Percentiles rank a stretch among this genome's conserved stretches.
phyloP scores from a whole-genome alignment of 345 rosid genomes.

The Jatropha curcas region DNA sequence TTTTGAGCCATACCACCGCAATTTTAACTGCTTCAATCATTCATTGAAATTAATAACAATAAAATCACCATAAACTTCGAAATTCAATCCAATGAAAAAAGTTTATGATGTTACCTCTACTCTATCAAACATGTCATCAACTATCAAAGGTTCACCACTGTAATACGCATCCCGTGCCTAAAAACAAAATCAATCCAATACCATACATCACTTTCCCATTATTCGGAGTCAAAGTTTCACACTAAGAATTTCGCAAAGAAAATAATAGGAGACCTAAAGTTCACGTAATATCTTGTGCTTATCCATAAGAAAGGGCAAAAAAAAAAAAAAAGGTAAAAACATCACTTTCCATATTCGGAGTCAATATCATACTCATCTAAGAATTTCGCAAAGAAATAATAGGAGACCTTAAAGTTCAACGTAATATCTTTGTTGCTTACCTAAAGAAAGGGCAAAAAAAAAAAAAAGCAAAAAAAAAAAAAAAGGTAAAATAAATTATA shows the following conservation, averaged over 20 bases:
- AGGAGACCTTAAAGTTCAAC: no score
- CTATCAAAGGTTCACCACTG: conserved; percentile 79
- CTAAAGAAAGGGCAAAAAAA: no score
- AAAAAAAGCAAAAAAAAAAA: no score
- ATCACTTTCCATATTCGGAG: no score
- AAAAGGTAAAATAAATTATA: no score
- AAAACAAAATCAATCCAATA: conserved; percentile 16
- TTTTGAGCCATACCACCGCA: conserved; percentile 90
- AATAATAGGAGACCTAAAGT: not conserved
- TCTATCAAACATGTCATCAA: conserved; percentile 96
- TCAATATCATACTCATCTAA: no score
- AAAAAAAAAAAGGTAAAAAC: not conserved
- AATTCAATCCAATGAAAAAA: not conserved
- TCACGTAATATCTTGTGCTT: not conserved
- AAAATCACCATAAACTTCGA: not conserved
- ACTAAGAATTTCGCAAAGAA: not conserved
- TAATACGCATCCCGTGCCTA: conserved; percentile 91
- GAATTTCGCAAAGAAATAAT: no score
- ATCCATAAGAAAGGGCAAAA: not conserved
- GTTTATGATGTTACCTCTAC: conserved; percentile 64
- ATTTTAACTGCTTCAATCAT: conserved; percentile 55
- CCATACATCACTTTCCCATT: not conserved
- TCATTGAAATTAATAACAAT: not conserved
- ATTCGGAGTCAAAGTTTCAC: not conserved
- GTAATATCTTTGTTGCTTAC: no score